Evolutionary conservation across 768 basidiomycete genomes (phyloP).

Genomic region (Lactifluus pinguis): DNA sequence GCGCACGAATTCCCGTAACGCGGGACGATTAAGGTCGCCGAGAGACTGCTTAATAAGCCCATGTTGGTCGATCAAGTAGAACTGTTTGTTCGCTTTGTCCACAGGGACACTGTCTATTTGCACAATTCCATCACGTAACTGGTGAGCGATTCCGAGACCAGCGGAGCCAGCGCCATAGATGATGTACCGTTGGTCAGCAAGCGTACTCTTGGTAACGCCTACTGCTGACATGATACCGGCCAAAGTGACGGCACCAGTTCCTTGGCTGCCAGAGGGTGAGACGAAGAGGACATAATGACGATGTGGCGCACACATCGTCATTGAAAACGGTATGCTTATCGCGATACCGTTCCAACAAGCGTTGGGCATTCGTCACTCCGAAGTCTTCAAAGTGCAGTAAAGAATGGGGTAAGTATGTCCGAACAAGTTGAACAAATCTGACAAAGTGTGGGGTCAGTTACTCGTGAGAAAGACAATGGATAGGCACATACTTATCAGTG

Average conservation of each 20-base stretch:
- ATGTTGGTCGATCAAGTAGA: constrained; percentile 66
- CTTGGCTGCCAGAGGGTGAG: constrained; percentile 39
- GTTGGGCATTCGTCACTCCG: constrained; percentile 66
- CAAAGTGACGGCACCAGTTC: constrained; percentile 69
- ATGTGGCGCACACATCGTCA: constrained; percentile 59
- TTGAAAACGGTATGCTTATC: constrained; percentile 68
- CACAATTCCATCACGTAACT: constrained; percentile 70
- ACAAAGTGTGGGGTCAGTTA: not conserved
- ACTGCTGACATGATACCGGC: constrained; percentile 61
- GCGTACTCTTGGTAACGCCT: constrained; percentile 50
- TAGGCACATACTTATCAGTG: constrained; percentile 51
- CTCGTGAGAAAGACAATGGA: not conserved
- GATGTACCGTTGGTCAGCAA: constrained; percentile 68
- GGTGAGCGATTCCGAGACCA: constrained; percentile 69
- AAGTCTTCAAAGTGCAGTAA: constrained; percentile 85
- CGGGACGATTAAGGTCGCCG: constrained; percentile 36
- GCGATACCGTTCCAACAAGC: constrained; percentile 53
- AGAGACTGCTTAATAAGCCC: constrained; percentile 52
- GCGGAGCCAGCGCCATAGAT: constrained; percentile 79
- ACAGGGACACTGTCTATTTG: constrained; percentile 38
- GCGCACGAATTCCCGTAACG: constrained; percentile 46
- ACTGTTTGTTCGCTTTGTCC: constrained; percentile 52
- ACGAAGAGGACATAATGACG: not conserved
- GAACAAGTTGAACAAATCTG: constrained; percentile 69
- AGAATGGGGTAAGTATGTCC: constrained; percentile 56